A percentile compares a stretch with the other conserved stretches of the same genome.
phyloP scores from a whole-genome alignment of 2,329 filamentous ascomycete species.

The Pseudopyricularia javanii region DNA sequence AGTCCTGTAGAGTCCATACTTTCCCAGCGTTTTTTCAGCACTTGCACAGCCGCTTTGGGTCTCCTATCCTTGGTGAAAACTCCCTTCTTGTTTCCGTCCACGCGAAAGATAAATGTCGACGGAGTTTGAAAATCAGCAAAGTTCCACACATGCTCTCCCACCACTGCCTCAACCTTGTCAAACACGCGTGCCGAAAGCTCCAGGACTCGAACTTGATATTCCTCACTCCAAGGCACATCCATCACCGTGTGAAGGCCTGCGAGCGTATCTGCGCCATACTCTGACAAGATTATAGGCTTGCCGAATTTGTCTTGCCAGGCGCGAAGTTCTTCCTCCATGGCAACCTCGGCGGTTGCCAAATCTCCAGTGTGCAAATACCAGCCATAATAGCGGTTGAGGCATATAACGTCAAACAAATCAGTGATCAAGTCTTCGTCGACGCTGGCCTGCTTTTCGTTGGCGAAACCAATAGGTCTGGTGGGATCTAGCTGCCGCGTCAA shows the following conservation, averaged over 20 bases:
- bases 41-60: conserved; percentile 9
- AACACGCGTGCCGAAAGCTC: conserved; percentile 17
- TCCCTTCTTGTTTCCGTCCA: conserved; percentile 15
- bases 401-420: conserved; percentile 39
- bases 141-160: conserved; percentile 17
- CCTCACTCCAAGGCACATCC: conserved; percentile 15
- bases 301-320: conserved; percentile 27
- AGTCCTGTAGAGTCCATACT: too few relatives aligned
- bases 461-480: conserved; percentile 44
- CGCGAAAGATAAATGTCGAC: conserved; percentile 7
- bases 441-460: conserved; percentile 46
- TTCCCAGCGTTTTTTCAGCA: conserved; percentile 8
- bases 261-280: conserved; percentile 28
- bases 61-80: conserved; percentile 11
- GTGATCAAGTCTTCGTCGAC: conserved; percentile 33
- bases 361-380: conserved; percentile 54
- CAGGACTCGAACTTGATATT: conserved; percentile 13
- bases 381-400: conserved; percentile 20
- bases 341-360: conserved; percentile 30
- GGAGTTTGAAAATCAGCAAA: conserved; percentile 14
- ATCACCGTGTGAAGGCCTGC: conserved; percentile 14
- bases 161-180: conserved; percentile 12
- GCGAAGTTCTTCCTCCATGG: conserved; percentile 27
- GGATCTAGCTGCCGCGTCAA: conserved; percentile 46
- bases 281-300: conserved; percentile 48